A percentile compares a stretch with the other conserved stretches of the same genome.
Conservation (phyloP, 768 basidiomycete genomes). For the Mycena kentingensis region DNA sequence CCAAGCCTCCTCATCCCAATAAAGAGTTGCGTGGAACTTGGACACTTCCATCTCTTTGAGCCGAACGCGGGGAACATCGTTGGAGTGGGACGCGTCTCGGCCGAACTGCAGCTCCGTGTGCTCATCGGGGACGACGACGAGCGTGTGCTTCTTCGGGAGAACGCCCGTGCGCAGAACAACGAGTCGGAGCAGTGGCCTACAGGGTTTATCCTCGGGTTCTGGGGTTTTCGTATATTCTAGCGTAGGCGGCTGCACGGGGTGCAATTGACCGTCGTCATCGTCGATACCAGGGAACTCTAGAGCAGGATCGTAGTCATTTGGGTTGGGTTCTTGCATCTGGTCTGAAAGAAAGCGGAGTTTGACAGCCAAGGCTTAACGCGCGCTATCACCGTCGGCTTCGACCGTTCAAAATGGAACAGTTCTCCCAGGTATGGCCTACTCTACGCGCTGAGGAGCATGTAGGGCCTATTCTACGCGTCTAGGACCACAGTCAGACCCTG, state of each 20-base stretch:
- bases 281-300: slow-evolving; percentile 62
- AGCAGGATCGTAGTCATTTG: slow-evolving; percentile 48
- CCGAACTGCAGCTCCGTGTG: slow-evolving; percentile 73
- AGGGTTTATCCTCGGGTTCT: slow-evolving; percentile 25
- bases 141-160: slow-evolving; percentile 50
- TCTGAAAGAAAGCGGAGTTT: too few relatives aligned
- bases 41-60: slow-evolving; percentile 85
- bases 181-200: slow-evolving; percentile 45
- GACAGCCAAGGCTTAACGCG: too few relatives aligned
- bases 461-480: background rate
- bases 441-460: background rate
- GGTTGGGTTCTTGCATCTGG: too few relatives aligned
- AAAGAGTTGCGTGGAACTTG: slow-evolving; percentile 76
- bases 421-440: slow-evolving; percentile 47
- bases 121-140: slow-evolving; percentile 44
- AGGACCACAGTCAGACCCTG: slow-evolving; percentile 62
- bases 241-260: slow-evolving; percentile 7
- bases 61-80: slow-evolving; percentile 62
- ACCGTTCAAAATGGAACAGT: slow-evolving; percentile 43
- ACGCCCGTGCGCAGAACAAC: slow-evolving; percentile 59
- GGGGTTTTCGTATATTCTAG: slow-evolving; percentile 20
- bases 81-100: slow-evolving; percentile 58
- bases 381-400: background rate
- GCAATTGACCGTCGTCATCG: background rate
- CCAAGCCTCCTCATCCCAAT: slow-evolving; percentile 72